Percentiles rank a stretch among this genome's conserved stretches.
Conservation (phyloP, 148 eudicot species). For the Fagopyrum homotropicum region DNA sequence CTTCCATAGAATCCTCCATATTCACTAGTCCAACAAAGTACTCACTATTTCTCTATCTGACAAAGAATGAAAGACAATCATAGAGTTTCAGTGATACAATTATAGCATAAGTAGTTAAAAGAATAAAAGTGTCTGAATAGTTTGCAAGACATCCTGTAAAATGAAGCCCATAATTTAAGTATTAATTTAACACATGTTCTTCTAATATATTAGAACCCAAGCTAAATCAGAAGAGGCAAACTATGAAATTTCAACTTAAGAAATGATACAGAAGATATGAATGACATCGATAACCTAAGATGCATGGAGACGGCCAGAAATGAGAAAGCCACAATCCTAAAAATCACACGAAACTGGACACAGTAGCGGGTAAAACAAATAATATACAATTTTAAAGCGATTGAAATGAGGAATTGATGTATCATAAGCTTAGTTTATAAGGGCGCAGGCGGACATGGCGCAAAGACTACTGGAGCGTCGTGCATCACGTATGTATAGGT, state of each 20-base stretch:
- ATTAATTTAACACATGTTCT: background rate
- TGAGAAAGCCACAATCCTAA: no score
- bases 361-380: no score
- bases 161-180: background rate
- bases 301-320: background rate
- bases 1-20: constrained; percentile 32
- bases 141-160: background rate
- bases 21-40: background rate
- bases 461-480: no score
- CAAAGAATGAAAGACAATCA: background rate
- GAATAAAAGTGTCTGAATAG: background rate
- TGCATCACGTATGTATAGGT: no score
- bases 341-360: no score
- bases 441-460: no score
- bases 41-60: background rate
- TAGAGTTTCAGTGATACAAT: background rate
- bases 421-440: no score
- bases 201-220: background rate
- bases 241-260: background rate
- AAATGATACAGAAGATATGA: background rate
- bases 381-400: no score
- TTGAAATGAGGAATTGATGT: no score
- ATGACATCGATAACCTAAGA: background rate
- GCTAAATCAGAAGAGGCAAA: background rate
- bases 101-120: background rate